Evolutionary conservation across 257 asterid genomes (phyloP), one percentile per base, ranked within the genome.

Genomic region (Parsonsia alboflavescens): DNA sequence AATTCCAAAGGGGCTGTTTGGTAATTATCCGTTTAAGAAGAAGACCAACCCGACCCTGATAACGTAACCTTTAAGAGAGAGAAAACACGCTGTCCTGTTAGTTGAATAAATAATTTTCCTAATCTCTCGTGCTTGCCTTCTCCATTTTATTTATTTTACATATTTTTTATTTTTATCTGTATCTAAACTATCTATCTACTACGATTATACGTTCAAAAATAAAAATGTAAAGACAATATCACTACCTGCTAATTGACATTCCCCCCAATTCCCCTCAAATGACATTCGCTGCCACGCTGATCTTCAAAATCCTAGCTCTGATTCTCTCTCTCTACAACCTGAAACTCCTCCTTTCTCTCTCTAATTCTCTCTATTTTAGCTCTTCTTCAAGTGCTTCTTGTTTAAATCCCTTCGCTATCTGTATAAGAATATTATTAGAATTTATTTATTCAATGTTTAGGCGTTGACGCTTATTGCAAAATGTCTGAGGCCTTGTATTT

Each of bases 171-270:
- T 33, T 36, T 17, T 64, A 64, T 64, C 24, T 42, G 13, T 33
- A 45, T 50, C 4, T 64, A 36, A n/a, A 36, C 19, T 63, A 61
- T 63, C 46, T 3, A n/a, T n/a, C n/a, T n/a, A n/a, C n/a, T n/a
- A n/a, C n/a, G n/a, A n/a, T n/a, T n/a, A n/a, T n/a, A n/a, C n/a
- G n/a, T n/a, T n/a, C n/a, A n/a, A n/a, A n/a, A n/a, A n/a, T n/a
- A n/a, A n/a, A n/a, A n/a, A n/a, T n/a, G n/a, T n/a, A 17, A 26
- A 70, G 49, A n/a, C 33, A 13, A 45, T 11, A 41, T 5, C 21
- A 5, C 30, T 4, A n/a, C n/a, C 33, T 46, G 22, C 28, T 30
- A 62, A 84, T 87, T 73, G 93, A 68, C 45, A n/a, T 68, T 68
- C 70, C 70, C 70, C 70, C 45, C 24, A 39, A 30, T 19, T 39